A percentile compares a stretch with the other conserved stretches of the same genome.
Conservation (phyloP, 2,329 filamentous ascomycete species). For the Ceratocystis albifundus region DNA sequence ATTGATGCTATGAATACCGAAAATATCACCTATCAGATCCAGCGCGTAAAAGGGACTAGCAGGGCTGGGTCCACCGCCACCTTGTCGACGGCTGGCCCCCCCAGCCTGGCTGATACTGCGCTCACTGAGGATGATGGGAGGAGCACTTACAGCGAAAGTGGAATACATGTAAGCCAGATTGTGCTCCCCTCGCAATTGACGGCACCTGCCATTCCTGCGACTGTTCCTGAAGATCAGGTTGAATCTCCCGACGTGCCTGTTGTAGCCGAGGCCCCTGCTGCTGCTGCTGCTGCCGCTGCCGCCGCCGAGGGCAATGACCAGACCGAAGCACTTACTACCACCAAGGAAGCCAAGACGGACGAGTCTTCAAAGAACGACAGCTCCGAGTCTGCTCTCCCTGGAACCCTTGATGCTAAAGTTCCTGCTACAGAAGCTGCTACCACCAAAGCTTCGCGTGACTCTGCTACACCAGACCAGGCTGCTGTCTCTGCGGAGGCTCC, state of each 20-base stretch:
- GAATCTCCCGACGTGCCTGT: constrained; percentile 20
- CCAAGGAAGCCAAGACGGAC: not conserved
- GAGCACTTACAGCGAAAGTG: constrained; percentile 71
- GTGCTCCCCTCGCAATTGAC: constrained; percentile 39
- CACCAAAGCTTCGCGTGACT: not conserved
- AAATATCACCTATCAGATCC: constrained; percentile 81
- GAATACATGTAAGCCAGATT: constrained; percentile 70
- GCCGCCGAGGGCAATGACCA: not conserved
- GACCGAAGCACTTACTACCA: not conserved
- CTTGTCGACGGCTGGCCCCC: constrained; percentile 43
- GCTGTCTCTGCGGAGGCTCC: not conserved
- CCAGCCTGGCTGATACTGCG: constrained; percentile 56
- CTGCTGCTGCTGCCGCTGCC: too few relatives aligned
- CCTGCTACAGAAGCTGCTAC: not conserved
- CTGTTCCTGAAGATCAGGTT: constrained; percentile 28
- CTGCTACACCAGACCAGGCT: not conserved
- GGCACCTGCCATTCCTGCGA: constrained; percentile 31
- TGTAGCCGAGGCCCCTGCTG: not conserved
- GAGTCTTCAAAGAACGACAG: not conserved
- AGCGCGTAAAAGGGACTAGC: constrained; percentile 70
- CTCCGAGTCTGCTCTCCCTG: not conserved
- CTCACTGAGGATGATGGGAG: constrained; percentile 71
- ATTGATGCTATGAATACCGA: constrained; percentile 82
- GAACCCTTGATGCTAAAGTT: not conserved
- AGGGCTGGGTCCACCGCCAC: constrained; percentile 47